These are phyloP conservation scores for Beauveria asiatica DNA, from an alignment of 2,329 filamentous ascomycete genomes.

Conservation along the genomic window DNA sequence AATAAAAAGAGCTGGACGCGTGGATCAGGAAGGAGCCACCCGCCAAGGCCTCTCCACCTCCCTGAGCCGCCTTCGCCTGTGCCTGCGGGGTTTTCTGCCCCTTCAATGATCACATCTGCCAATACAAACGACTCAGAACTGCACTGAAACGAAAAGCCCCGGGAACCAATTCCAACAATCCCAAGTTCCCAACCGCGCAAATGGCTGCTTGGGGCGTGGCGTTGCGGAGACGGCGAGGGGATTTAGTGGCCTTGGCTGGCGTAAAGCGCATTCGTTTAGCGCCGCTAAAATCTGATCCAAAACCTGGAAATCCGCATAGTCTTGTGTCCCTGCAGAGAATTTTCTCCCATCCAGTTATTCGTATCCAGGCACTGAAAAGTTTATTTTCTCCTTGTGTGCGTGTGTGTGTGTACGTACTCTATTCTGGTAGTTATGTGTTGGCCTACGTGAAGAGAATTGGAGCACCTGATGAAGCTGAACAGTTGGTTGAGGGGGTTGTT, in stretches of 20 bases:
- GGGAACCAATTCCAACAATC: background rate
- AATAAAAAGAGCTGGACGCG: slow-evolving; percentile 3
- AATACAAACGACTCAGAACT: background rate
- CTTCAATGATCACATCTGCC: background rate
- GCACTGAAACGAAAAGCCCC: background rate
- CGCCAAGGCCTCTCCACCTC: background rate
- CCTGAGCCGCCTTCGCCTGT: background rate
- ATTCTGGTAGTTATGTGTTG: no score
- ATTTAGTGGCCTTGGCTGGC: background rate
- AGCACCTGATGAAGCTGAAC: no score
- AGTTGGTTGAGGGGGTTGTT: no score
- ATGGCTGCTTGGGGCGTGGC: background rate
- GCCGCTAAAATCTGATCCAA: background rate
- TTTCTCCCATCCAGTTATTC: no score
- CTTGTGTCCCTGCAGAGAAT: no score
- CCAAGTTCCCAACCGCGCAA: background rate
- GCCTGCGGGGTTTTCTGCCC: background rate
- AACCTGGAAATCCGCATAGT: no score
- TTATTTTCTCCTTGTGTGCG: no score
- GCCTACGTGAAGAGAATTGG: no score
- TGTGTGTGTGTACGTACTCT: no score
- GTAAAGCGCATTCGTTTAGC: background rate
- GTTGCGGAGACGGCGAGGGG: slow-evolving; percentile 3
- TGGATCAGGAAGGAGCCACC: background rate
- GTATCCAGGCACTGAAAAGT: no score